phyloP scores from a whole-genome alignment of 371 early-diverging fungal species.

The Apophysomyces ossiformis region DNA sequence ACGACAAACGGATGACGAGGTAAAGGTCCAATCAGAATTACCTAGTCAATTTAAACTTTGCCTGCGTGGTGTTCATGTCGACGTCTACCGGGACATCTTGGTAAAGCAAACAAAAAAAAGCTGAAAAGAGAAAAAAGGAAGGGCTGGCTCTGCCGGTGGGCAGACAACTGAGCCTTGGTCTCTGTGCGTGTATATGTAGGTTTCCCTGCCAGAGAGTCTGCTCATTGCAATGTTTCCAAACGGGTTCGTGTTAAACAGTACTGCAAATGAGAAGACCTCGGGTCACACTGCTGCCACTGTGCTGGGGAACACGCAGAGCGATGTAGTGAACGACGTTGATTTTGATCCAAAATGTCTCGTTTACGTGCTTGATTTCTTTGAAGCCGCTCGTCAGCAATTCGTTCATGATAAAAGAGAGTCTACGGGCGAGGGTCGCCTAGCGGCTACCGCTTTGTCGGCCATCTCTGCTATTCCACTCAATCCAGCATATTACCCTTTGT shows the following conservation, averaged over 20 bases:
- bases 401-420: constrained; percentile 9
- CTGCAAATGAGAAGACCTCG: not conserved
- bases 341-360: constrained; percentile 21
- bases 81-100: constrained; percentile 5
- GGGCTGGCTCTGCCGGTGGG: not conserved
- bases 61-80: constrained; percentile 6
- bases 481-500: constrained; percentile 21
- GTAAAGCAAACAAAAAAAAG: not conserved
- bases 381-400: not conserved
- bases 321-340: constrained; percentile 13
- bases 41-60: not conserved
- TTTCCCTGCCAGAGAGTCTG: constrained; percentile 19
- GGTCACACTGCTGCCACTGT: not conserved
- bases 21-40: not conserved
- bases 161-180: too few species aligned
- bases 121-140: not conserved
- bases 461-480: constrained; percentile 16
- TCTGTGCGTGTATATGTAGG: not conserved
- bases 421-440: constrained; percentile 19
- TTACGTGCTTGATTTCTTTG: constrained; percentile 14
- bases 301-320: not conserved
- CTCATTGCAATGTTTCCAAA: constrained; percentile 19
- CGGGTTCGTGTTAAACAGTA: constrained; percentile 13
- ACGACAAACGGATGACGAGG: not conserved
- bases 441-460: constrained; percentile 15